Percentiles rank a stretch among this genome's conserved stretches.
Evolutionary conservation across 2,329 filamentous ascomycete species (phyloP).

Genomic region (Trichophyton schoenleinii): DNA sequence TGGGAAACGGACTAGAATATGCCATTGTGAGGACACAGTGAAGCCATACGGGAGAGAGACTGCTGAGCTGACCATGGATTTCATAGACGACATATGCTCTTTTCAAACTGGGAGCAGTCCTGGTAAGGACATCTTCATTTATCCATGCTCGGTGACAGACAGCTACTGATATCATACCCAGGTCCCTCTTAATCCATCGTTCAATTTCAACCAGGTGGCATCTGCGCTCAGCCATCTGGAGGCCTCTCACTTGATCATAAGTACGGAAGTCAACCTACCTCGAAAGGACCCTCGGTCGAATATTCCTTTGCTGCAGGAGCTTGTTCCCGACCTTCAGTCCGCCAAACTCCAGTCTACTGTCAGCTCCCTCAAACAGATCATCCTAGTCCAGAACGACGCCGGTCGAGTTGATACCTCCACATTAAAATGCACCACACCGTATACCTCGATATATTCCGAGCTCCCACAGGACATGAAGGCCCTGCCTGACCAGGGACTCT

Average conservation of each 20-base stretch:
- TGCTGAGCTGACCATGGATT: constrained; percentile 1
- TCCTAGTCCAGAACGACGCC: constrained; percentile 66
- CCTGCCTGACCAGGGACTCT: constrained; percentile 35
- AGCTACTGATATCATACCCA: constrained; percentile 17
- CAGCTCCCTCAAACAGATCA: constrained; percentile 56
- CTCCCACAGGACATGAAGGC: constrained; percentile 29
- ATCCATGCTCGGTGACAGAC: not conserved
- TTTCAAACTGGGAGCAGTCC: constrained; percentile 85
- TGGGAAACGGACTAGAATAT: constrained; percentile 77
- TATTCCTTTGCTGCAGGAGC: constrained; percentile 42
- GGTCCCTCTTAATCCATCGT: constrained; percentile 84
- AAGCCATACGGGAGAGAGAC: not conserved
- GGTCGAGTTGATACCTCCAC: constrained; percentile 39
- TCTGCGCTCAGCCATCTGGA: constrained; percentile 66
- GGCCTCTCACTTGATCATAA: constrained; percentile 64
- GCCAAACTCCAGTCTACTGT: constrained; percentile 45
- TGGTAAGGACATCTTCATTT: constrained; percentile 39
- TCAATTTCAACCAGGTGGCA: constrained; percentile 66
- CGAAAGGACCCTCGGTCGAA: constrained; percentile 50
- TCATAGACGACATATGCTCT: constrained; percentile 59
- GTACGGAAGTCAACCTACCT: constrained; percentile 75
- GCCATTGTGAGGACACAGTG: constrained; percentile 46
- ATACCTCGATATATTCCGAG: constrained; percentile 33
- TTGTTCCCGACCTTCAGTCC: constrained; percentile 38
- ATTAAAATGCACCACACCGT: constrained; percentile 36